Percentiles rank a stretch among this genome's conserved stretches.
phyloP scores from a whole-genome alignment of 1,139 yeast species.

The Protomyces arabidopsidicola region DNA sequence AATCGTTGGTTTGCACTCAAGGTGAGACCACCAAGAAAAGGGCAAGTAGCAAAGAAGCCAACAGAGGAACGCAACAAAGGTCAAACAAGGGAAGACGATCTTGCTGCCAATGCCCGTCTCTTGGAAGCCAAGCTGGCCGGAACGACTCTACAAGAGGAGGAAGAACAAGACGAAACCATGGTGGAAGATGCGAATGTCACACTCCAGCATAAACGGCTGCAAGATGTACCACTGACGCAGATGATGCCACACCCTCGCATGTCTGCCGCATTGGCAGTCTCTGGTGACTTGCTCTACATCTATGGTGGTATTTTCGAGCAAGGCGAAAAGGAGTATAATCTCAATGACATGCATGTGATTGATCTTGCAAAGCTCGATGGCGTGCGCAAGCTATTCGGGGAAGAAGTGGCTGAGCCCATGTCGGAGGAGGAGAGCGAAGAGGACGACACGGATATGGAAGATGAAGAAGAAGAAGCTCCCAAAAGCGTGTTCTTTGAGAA shows the following conservation, averaged over 20 bases:
- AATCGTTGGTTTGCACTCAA: conserved; percentile 83
- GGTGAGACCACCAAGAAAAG: conserved; percentile 55
- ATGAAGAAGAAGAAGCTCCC: conserved; percentile 58
- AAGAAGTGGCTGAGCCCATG: conserved; percentile 84
- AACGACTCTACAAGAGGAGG: conserved; percentile 56
- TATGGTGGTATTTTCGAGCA: conserved; percentile 88
- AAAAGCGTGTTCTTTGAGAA: conserved; percentile 64
- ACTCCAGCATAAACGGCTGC: conserved; percentile 51
- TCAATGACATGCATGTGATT: conserved; percentile 80
- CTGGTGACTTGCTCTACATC: conserved; percentile 78
- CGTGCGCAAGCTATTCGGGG: conserved; percentile 42
- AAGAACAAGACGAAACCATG: conserved; percentile 45
- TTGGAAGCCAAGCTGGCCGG: conserved; percentile 67
- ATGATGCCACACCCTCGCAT: conserved; percentile 41
- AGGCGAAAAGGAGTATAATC: conserved; percentile 76
- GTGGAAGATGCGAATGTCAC: conserved; percentile 41
- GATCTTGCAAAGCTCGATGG: conserved; percentile 88
- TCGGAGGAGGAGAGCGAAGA: conserved; percentile 54
- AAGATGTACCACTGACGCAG: conserved; percentile 42
- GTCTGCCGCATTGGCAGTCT: conserved; percentile 79
- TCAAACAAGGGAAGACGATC: conserved; percentile 17
- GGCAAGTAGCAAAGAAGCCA: conserved; percentile 39
- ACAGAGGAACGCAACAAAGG: conserved; percentile 42
- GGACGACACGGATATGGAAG: conserved; percentile 52
- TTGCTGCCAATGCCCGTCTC: conserved; percentile 40